Base-by-base conservation (phyloP, 495 filamentous ascomycete genomes). In the Mytilinidion resinicola region DNA sequence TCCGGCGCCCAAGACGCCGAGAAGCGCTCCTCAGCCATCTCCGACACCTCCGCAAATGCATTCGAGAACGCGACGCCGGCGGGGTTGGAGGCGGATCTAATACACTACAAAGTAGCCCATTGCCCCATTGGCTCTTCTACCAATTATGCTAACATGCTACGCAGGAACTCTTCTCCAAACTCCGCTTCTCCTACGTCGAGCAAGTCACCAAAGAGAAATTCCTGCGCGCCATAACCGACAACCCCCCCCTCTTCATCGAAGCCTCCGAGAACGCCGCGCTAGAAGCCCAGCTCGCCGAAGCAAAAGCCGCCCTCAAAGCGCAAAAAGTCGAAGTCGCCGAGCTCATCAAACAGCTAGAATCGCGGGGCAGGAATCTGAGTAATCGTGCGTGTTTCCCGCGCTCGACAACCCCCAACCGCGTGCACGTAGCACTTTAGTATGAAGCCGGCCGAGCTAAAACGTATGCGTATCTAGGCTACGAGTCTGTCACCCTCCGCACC, bases 111-210 rank as follows among this genome's bases (percentile, higher is more conserved):
- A 64, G 84, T 84, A 64, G 7, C 6, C 20, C 51, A 35, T 15
- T 12, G 9, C n/a, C n/a, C n/a, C 35, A 36, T 4, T 3, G 12
- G 33, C 3, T 35, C 11, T 20, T 36, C 9, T 15, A 61, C 14
- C 42, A 20, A 19, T 15, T 44, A 10, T 9, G 3, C 51, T 53
- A 38, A 34, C 12, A 10, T 8, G 37, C 37, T 25, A 2, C 21
- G 4, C 59, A 85, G 79, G 93, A 96, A 74, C 82, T 97, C 33
- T 97, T 96, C 73, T 86, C 89, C 42, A 96, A 96, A 74, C 81
- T 98, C 30, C 89, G 91, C 68, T 97, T 97, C 77, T 95, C 89
- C 63, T 97, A 89, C 72, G 80, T 89, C 58, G 87, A 90, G 69
- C 87, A 90, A 71, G 82, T 88, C 37, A 88, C 86, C 44, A 89